These are phyloP conservation scores for Testicularia cyperi DNA, from an alignment of 1,284 basidiomycete genomes.

Conservation along the genomic window DNA sequence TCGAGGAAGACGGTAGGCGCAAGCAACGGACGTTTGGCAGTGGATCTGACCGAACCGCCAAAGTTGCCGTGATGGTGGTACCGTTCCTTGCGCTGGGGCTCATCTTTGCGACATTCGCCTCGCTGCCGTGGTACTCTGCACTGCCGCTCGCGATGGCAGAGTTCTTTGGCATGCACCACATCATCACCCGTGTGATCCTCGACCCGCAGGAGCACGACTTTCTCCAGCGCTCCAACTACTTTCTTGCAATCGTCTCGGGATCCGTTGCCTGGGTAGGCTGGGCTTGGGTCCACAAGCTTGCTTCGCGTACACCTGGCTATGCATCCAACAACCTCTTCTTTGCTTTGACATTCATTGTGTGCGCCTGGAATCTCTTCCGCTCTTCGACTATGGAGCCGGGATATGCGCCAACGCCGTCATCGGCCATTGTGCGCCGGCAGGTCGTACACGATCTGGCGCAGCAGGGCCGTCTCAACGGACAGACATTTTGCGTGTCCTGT, in stretches of 20 bases:
- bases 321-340: slow-evolving; percentile 75
- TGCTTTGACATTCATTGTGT: slow-evolving; percentile 71
- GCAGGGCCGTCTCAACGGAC: slow-evolving; percentile 83
- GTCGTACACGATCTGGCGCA: slow-evolving; percentile 68
- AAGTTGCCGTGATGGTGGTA: slow-evolving; percentile 75
- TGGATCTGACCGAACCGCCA: slow-evolving; percentile 78
- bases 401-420: slow-evolving; percentile 72
- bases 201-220: slow-evolving; percentile 39
- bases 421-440: slow-evolving; percentile 36
- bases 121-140: slow-evolving; percentile 86
- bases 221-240: slow-evolving; percentile 71
- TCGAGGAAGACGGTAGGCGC: slow-evolving; percentile 64
- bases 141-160: slow-evolving; percentile 77
- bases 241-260: slow-evolving; percentile 81
- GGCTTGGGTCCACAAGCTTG: slow-evolving; percentile 72
- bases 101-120: slow-evolving; percentile 78
- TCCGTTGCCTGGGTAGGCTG: slow-evolving; percentile 85
- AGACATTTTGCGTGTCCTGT: slow-evolving; percentile 92
- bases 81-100: slow-evolving; percentile 77
- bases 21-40: slow-evolving; percentile 58
- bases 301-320: slow-evolving; percentile 62
- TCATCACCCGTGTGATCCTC: slow-evolving; percentile 57
- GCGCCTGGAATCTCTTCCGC: slow-evolving; percentile 85
- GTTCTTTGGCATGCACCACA: slow-evolving; percentile 89
- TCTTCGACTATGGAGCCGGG: slow-evolving; percentile 86